Percentiles rank a stretch among this genome's conserved stretches.
phyloP scores from a whole-genome alignment of 1,284 basidiomycete species.

The Austroboletus niveus region DNA sequence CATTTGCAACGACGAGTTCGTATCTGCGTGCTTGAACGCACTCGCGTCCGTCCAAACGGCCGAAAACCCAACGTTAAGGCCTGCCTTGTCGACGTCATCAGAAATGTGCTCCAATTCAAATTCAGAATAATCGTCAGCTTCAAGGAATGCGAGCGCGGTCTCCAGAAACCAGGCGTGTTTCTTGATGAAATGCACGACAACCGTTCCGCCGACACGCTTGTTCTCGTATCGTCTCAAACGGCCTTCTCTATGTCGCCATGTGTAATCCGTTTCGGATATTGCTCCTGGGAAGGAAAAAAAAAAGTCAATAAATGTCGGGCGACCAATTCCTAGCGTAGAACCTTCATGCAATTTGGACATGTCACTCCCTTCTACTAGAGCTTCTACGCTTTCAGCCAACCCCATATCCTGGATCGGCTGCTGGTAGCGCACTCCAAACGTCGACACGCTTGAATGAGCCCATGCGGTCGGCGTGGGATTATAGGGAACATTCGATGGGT shows the following conservation, averaged over 20 bases:
- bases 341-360: slow-evolving; percentile 71
- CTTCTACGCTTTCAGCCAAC: slow-evolving; percentile 79
- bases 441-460: slow-evolving; percentile 84
- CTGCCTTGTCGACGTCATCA: slow-evolving; percentile 1
- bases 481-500: slow-evolving; percentile 3
- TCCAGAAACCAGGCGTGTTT: slow-evolving; percentile 96
- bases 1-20: slow-evolving; percentile 8
- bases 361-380: slow-evolving; percentile 87
- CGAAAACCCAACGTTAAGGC: slow-evolving; percentile 21
- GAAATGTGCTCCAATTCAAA: slow-evolving; percentile 23
- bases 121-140: slow-evolving; percentile 61
- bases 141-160: slow-evolving; percentile 85
- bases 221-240: slow-evolving; percentile 63
- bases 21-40: slow-evolving; percentile 17
- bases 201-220: slow-evolving; percentile 83
- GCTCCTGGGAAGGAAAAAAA: slow-evolving; percentile 38
- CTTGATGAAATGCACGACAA: slow-evolving; percentile 97
- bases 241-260: slow-evolving; percentile 73
- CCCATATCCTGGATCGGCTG: slow-evolving; percentile 70
- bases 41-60: slow-evolving; percentile 31
- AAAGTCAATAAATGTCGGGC: neutral
- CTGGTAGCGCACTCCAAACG: slow-evolving; percentile 79
- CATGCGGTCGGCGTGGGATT: slow-evolving; percentile 52
- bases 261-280: slow-evolving; percentile 53
- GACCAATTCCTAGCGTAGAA: slow-evolving; percentile 22